Percentiles rank a stretch among this genome's conserved stretches.
Conservation (phyloP, 139 green algal species). For the Chlorella ohadii region DNA sequence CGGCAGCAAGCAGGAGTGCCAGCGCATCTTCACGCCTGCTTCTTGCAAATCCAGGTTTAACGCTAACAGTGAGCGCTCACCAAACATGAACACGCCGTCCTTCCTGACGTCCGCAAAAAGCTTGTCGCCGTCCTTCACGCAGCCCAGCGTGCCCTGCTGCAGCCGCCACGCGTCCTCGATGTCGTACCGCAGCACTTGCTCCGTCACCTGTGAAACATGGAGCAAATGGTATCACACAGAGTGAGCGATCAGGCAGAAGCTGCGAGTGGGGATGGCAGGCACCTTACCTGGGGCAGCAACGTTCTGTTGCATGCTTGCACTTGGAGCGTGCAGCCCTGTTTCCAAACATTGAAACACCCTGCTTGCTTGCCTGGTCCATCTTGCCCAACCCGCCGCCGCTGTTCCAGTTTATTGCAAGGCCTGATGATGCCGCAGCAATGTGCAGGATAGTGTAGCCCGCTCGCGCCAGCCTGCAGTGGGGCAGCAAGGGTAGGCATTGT, state of each 20-base stretch:
- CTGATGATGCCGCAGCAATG: background rate
- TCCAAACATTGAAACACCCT: too few relatives aligned
- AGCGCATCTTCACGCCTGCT: too few relatives aligned
- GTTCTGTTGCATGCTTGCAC: too few relatives aligned
- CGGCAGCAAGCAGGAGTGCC: too few relatives aligned
- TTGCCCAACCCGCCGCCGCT: too few relatives aligned
- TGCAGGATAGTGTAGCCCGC: constrained; percentile 6
- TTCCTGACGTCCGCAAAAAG: background rate
- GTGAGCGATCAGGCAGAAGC: background rate
- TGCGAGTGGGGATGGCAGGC: background rate
- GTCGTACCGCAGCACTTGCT: constrained; percentile 64
- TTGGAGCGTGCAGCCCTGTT: too few relatives aligned
- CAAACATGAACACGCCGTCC: background rate
- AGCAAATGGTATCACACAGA: too few relatives aligned
- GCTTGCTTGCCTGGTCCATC: background rate
- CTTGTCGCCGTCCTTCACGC: background rate
- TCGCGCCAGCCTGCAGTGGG: background rate
- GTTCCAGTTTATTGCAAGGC: too few relatives aligned
- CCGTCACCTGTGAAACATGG: constrained; percentile 49
- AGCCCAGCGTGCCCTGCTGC: background rate
- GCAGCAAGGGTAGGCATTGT: background rate
- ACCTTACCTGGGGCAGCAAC: background rate
- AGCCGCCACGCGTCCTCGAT: constrained; percentile 57
- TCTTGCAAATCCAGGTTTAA: too few relatives aligned
- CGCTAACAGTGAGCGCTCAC: background rate